Percentiles rank a stretch among this genome's conserved stretches.
phyloP scores from a whole-genome alignment of 1,284 basidiomycete species.

The Earliella scabrosa region DNA sequence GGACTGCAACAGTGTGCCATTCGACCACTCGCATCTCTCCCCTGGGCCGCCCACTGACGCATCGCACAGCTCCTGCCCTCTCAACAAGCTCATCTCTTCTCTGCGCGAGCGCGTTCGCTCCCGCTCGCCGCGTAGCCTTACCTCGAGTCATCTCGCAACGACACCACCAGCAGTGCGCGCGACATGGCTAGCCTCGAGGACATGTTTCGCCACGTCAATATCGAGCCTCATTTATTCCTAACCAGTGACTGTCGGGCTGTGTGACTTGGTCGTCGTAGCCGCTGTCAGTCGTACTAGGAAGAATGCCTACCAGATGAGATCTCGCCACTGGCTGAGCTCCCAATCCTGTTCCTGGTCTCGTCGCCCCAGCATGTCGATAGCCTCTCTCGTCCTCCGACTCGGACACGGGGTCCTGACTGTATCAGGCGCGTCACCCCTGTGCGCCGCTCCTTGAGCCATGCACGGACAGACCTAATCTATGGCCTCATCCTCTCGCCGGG shows the following conservation, averaged over 20 bases:
- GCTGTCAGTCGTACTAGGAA: slow-evolving; percentile 5
- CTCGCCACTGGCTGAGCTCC: not conserved
- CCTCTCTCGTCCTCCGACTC: slow-evolving; percentile 6
- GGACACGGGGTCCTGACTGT: slow-evolving; percentile 19
- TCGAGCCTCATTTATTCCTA: not conserved
- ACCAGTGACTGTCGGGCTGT: slow-evolving; percentile 13
- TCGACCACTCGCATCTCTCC: not conserved
- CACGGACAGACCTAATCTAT: not conserved
- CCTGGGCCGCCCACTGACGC: not conserved
- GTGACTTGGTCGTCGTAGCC: slow-evolving; percentile 1
- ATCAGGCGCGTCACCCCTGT: slow-evolving; percentile 7
- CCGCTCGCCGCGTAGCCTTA: not conserved
- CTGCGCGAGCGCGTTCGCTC: too few species aligned
- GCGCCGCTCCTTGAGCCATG: not conserved
- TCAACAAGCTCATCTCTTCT: not conserved
- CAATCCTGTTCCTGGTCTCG: slow-evolving; percentile 3
- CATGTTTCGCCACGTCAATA: slow-evolving; percentile 1
- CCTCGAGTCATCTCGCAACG: not conserved
- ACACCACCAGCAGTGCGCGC: slow-evolving; percentile 1
- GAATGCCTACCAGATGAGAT: slow-evolving; percentile 1
- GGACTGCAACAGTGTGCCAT: not conserved
- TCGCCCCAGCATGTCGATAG: not conserved
- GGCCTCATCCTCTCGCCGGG: not conserved
- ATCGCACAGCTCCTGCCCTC: not conserved
- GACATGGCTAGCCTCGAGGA: not conserved